Conservation (phyloP, 2,329 filamentous ascomycete genomes). For the Diaporthe aspalathi region DNA sequence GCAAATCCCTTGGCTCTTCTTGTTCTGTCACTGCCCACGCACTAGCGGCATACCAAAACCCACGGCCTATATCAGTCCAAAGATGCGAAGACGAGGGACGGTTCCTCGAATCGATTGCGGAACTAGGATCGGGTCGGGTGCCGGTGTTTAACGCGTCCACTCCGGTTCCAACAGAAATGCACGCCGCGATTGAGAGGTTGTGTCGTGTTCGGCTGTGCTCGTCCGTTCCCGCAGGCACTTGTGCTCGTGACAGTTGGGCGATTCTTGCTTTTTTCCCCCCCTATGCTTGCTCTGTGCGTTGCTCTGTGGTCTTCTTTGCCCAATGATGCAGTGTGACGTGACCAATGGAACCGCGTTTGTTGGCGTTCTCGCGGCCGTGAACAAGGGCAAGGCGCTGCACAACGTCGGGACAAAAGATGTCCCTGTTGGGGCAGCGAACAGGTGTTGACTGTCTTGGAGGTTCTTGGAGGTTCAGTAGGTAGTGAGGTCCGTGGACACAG, state of each 20-base stretch:
- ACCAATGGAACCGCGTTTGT: constrained; percentile 13
- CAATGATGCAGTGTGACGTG: constrained; percentile 27
- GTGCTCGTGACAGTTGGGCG: constrained; percentile 26
- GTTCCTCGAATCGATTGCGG: constrained; percentile 24
- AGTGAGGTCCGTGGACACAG: background rate
- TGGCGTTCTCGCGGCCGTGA: constrained; percentile 2
- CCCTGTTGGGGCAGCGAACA: background rate
- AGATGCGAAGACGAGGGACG: constrained; percentile 18
- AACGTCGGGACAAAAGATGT: background rate
- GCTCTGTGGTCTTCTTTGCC: constrained; percentile 17
- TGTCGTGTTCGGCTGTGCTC: constrained; percentile 5
- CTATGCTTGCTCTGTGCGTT: constrained; percentile 15
- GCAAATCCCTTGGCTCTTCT: constrained; percentile 31
- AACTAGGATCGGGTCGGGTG: background rate
- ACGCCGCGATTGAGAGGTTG: constrained; percentile 21
- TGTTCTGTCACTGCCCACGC: constrained; percentile 25
- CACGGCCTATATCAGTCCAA: constrained; percentile 18
- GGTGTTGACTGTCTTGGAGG: constrained; percentile 9
- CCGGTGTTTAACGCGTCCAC: background rate
- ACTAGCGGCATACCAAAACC: constrained; percentile 33
- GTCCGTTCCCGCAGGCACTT: constrained; percentile 29
- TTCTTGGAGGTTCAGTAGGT: constrained; percentile 19
- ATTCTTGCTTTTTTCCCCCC: constrained; percentile 2
- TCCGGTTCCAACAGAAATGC: constrained; percentile 20
- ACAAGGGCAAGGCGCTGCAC: constrained; percentile 13